These are phyloP conservation scores for Neobulgaria alba DNA, from an alignment of 2,329 filamentous ascomycete species.

Conservation along the genomic window DNA sequence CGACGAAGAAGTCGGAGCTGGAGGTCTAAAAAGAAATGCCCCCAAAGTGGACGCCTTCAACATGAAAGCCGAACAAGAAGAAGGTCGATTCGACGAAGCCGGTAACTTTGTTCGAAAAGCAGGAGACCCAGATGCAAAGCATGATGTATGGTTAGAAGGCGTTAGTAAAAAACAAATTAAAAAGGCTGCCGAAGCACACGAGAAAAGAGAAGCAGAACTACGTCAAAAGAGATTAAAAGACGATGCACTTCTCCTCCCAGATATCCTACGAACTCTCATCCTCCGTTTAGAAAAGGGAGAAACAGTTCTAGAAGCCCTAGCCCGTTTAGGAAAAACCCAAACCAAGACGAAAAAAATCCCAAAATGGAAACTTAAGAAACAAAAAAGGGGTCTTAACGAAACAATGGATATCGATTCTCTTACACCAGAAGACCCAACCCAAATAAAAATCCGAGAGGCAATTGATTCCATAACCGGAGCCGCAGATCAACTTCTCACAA, in stretches of 20 bases:
- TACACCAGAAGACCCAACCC: constrained; percentile 55
- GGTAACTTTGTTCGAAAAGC: constrained; percentile 92
- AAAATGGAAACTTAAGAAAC: constrained; percentile 64
- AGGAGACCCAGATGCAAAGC: constrained; percentile 75
- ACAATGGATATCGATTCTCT: constrained; percentile 64
- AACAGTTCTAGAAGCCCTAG: constrained; percentile 80
- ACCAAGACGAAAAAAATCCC: constrained; percentile 51
- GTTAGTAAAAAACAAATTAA: constrained; percentile 91
- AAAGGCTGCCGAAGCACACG: constrained; percentile 76
- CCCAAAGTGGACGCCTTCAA: constrained; percentile 96
- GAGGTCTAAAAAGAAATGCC: constrained; percentile 84
- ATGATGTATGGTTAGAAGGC: constrained; percentile 89
- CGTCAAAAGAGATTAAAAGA: constrained; percentile 63
- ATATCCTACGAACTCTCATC: constrained; percentile 68
- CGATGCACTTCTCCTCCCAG: constrained; percentile 64
- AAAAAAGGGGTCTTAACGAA: constrained; percentile 42
- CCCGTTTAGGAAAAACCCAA: constrained; percentile 64
- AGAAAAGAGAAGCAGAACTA: constrained; percentile 72
- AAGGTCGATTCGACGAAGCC: constrained; percentile 81
- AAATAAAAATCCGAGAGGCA: constrained; percentile 58
- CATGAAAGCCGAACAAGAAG: constrained; percentile 80
- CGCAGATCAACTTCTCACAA: constrained; percentile 74
- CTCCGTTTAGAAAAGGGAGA: constrained; percentile 67
- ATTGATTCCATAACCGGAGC: constrained; percentile 83
- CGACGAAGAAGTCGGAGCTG: constrained; percentile 84